Base-by-base conservation (phyloP, 2,329 filamentous ascomycete genomes). In the Botrytis pseudocinerea region DNA sequence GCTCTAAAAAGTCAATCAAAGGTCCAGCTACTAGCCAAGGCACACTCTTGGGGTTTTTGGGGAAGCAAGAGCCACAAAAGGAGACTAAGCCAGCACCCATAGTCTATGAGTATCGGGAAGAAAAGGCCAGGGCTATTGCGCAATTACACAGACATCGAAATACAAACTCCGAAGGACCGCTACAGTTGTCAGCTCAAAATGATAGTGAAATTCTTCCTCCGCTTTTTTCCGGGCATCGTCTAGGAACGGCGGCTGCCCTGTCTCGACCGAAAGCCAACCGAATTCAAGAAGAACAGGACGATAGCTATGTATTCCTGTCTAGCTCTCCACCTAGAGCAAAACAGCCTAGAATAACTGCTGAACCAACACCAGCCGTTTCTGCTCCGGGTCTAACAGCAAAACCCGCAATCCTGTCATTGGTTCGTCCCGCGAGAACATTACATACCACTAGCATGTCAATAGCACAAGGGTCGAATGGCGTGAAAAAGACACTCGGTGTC, bases 401-500 rank as follows among this genome's bases (percentile, higher is more conserved):
- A 16, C 77, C 78, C 0, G 61, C 78, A 14, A 54, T 77, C 6
- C 54, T 79, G 57, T 75, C 76, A 12, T 69, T 78, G 32, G 77
- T 80, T 57, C 76, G 79, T 28, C 75, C 78, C 8, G 72, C 77
- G 28, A 66, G 62, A 40, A 77, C 76, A 18, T 74, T 77, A 44
- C 77, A 79, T 73, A 75, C 74, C 7, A 80, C 78, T 1, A 80
- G 74, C 42, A 75, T 78, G n/a, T 60, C 74, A 25, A 75, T 75
- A n/a, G 46, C 75, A 25, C 75, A 77, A 32, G 38, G 51, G 61
- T 46, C 73, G 1, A 66, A 46, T 60, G 48, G 73, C 48, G 40
- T 79, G 66, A 83, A 83, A 75, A 85, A 81, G 77, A 87, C 85
- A n/a, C 75, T 88, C 71, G 87, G 87, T 2, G 82, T 86, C 74